phyloP scores from a whole-genome alignment of 2,329 filamentous ascomycete genomes.

The Beauveria sp. region DNA sequence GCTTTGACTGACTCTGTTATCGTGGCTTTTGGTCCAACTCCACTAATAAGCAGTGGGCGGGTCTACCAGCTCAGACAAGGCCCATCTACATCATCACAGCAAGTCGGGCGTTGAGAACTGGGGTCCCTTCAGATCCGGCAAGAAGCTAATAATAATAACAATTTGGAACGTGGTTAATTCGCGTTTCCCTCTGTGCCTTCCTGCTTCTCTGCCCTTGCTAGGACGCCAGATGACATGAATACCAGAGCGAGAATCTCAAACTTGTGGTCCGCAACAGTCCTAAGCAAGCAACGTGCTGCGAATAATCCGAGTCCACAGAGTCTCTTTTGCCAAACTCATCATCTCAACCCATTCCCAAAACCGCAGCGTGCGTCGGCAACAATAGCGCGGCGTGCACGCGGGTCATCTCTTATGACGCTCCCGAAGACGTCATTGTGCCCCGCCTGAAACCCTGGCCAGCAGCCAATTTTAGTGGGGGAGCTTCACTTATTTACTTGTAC shows the following conservation, averaged over 20 bases:
- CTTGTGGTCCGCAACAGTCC: no score
- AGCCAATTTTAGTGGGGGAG: neutral
- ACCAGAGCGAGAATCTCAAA: no score
- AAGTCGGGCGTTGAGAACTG: neutral
- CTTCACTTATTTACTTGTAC: no score
- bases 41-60: no score
- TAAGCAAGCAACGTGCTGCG: no score
- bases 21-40: neutral
- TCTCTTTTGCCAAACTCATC: neutral
- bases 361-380: neutral
- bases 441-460: neutral
- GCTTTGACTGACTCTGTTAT: no score
- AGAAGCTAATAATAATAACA: neutral
- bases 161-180: neutral
- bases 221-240: no score
- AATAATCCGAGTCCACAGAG: no score
- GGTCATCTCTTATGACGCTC: slow-evolving; percentile 2
- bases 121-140: neutral
- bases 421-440: slow-evolving; percentile 1
- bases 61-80: no score
- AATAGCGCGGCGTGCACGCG: neutral
- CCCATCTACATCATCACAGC: neutral
- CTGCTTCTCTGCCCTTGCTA: no score
- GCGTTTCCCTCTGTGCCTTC: neutral
- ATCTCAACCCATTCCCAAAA: neutral